These are phyloP conservation scores for Hypoxylon rubiginosum DNA, from an alignment of 2,329 filamentous ascomycete genomes.

Conservation along the genomic window DNA sequence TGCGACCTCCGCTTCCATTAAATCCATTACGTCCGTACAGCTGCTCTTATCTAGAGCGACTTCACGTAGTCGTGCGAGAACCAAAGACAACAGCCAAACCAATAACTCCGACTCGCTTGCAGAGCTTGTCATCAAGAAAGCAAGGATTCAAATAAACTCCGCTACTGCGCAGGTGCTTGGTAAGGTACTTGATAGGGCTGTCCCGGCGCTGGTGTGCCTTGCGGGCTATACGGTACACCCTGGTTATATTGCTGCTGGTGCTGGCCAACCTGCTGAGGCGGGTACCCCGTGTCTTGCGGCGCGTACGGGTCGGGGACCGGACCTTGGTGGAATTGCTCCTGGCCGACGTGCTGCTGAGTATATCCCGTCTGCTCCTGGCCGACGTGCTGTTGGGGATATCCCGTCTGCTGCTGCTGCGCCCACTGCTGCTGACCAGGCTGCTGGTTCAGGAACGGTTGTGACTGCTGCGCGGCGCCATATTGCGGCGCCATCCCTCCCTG, in stretches of 20 bases:
- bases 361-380: no score
- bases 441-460: slow-evolving; percentile 39
- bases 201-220: slow-evolving; percentile 36
- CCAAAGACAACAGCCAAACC: slow-evolving; percentile 2
- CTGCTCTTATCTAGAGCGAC: background rate
- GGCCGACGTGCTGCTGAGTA: slow-evolving; percentile 13
- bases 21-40: background rate
- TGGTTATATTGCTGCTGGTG: slow-evolving; percentile 37
- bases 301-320: slow-evolving; percentile 40
- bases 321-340: slow-evolving; percentile 32
- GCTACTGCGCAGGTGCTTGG: slow-evolving; percentile 37
- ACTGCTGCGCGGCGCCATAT: slow-evolving; percentile 24
- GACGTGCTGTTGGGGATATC: slow-evolving; percentile 31
- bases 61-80: background rate
- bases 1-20: background rate
- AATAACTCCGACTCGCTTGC: slow-evolving; percentile 20
- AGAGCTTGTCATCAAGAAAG: slow-evolving; percentile 6
- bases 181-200: slow-evolving; percentile 43
- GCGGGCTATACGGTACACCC: slow-evolving; percentile 32
- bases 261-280: slow-evolving; percentile 28
- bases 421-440: slow-evolving; percentile 32
- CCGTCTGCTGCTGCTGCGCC: slow-evolving; percentile 35
- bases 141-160: background rate
- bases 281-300: slow-evolving; percentile 40
- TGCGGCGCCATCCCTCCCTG: slow-evolving; percentile 28